Conservation (phyloP, 768 basidiomycete species). For the Paxillus rubicundulus region DNA sequence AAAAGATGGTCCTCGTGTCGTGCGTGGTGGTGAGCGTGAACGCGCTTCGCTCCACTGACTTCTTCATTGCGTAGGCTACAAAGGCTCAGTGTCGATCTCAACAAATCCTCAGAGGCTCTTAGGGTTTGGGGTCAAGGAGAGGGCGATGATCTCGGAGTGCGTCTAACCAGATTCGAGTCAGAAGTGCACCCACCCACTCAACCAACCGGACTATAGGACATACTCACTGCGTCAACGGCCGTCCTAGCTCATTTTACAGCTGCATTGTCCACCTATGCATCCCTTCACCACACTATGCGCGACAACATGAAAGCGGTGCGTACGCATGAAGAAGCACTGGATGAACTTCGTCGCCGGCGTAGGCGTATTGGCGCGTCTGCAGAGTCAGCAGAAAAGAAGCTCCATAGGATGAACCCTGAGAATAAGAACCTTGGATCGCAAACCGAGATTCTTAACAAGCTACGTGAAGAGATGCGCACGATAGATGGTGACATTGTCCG, state of each 20-base stretch:
- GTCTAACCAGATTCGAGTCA: conserved; percentile 22
- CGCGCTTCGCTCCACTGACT: background rate
- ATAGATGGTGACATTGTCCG: conserved; percentile 83
- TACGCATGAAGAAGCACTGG: conserved; percentile 79
- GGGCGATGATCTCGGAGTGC: conserved; percentile 78
- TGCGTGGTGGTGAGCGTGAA: conserved; percentile 36
- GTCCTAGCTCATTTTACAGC: conserved; percentile 66
- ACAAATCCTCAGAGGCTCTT: conserved; percentile 70
- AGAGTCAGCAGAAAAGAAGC: conserved; percentile 83
- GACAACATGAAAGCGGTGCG: conserved; percentile 78
- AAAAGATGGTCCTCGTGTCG: conserved; percentile 80
- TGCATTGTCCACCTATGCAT: conserved; percentile 67
- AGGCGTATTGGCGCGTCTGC: conserved; percentile 66
- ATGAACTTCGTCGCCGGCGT: conserved; percentile 70
- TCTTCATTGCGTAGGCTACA: conserved; percentile 46
- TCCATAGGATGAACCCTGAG: conserved; percentile 86
- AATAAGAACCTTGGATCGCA: conserved; percentile 79
- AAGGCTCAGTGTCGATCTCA: conserved; percentile 61
- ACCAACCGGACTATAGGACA: conserved; percentile 51
- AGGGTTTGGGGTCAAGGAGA: conserved; percentile 74
- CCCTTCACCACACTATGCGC: conserved; percentile 61
- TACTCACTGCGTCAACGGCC: conserved; percentile 64
- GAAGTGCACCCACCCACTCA: background rate
- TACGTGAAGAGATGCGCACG: conserved; percentile 72
- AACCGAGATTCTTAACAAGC: conserved; percentile 63